phyloP scores from a whole-genome alignment of 2,329 filamentous ascomycete species.

The Penicillium crustosum region DNA sequence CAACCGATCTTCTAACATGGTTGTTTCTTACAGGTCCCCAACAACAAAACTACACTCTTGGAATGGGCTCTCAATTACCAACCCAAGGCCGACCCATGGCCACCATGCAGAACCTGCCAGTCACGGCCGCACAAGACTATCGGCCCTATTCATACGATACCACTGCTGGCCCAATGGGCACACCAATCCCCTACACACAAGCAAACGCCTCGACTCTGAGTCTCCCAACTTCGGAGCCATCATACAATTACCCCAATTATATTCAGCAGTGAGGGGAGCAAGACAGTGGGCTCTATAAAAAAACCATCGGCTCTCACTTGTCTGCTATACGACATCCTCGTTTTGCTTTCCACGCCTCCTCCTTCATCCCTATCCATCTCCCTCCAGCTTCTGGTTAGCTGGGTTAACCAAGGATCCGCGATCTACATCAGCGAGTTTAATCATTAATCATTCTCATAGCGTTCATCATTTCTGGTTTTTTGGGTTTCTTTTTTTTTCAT shows the following conservation, averaged over 20 bases:
- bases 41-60: constrained; percentile 31
- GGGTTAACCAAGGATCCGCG: constrained; percentile 14
- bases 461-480: constrained; percentile 5
- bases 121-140: constrained; percentile 38
- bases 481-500: constrained; percentile 1
- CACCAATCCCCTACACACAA: constrained; percentile 32
- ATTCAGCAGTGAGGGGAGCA: constrained; percentile 26
- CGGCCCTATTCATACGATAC: constrained; percentile 33
- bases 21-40: constrained; percentile 28
- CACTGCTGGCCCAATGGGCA: constrained; percentile 30
- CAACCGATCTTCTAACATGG: constrained; percentile 11
- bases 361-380: constrained; percentile 1
- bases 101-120: constrained; percentile 32
- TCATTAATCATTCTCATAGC: constrained; percentile 24
- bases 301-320: neutral
- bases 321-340: neutral
- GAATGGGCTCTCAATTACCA: constrained; percentile 30
- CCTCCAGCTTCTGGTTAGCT: constrained; percentile 7
- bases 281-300: neutral
- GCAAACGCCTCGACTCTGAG: constrained; percentile 38
- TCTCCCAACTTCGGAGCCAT: constrained; percentile 33
- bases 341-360: constrained; percentile 9
- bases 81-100: constrained; percentile 30
- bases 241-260: constrained; percentile 34
- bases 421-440: constrained; percentile 23